These are phyloP conservation scores for Penicillium crystallinum DNA, from an alignment of 495 filamentous ascomycete genomes.

Conservation along the genomic window DNA sequence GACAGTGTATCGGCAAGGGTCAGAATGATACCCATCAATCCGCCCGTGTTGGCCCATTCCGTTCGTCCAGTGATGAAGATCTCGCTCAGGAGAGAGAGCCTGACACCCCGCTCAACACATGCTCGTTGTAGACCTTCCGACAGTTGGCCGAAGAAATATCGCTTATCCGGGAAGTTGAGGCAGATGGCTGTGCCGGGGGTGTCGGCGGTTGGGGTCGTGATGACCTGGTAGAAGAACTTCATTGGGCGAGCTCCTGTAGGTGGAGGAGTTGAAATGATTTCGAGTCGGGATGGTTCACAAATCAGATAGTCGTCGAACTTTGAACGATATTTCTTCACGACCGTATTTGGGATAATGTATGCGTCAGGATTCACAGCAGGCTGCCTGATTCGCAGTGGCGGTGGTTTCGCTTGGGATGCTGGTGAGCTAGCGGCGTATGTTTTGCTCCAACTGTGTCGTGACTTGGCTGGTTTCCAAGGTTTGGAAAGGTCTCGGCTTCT, in stretches of 20 bases:
- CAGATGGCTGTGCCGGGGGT: constrained; percentile 74
- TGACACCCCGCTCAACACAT: constrained; percentile 56
- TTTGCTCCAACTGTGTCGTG: not conserved
- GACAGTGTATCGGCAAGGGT: constrained; percentile 64
- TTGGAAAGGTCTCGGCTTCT: not conserved
- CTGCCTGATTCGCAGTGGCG: not conserved
- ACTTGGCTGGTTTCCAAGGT: not conserved
- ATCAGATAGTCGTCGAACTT: constrained; percentile 19
- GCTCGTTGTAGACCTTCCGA: constrained; percentile 83
- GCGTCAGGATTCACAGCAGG: constrained; percentile 1
- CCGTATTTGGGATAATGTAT: constrained; percentile 9
- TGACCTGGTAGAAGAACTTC: constrained; percentile 64
- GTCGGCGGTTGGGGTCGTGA: constrained; percentile 84
- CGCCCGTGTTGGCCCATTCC: constrained; percentile 71
- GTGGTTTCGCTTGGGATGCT: not conserved
- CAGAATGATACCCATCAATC: constrained; percentile 77
- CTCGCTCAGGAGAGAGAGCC: constrained; percentile 57
- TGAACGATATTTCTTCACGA: not conserved
- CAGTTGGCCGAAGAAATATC: constrained; percentile 84
- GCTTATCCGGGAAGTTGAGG: constrained; percentile 70
- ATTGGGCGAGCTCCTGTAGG: constrained; percentile 39
- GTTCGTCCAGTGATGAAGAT: constrained; percentile 76
- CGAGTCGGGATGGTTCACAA: constrained; percentile 17
- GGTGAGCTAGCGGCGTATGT: not conserved
- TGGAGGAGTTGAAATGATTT: constrained; percentile 1